These are phyloP conservation scores for Plenodomus biglobosus DNA, from an alignment of 2,329 filamentous ascomycete species.

Conservation along the genomic window DNA sequence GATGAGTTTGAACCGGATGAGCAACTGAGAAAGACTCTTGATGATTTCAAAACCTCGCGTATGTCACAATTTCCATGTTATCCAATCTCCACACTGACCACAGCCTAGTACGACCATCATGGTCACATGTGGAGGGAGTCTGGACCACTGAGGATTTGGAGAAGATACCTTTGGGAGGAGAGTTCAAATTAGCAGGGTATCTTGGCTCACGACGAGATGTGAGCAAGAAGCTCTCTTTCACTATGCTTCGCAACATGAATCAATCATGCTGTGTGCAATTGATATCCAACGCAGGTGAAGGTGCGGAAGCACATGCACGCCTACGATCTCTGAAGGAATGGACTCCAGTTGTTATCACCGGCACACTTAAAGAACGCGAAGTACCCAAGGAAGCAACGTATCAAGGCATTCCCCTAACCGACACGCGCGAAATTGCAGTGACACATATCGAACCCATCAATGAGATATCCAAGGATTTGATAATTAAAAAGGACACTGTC, in stretches of 20 bases:
- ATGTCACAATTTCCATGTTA: constrained; percentile 6
- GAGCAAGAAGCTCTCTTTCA: constrained; percentile 70
- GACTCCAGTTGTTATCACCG: constrained; percentile 58
- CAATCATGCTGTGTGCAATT: constrained; percentile 53
- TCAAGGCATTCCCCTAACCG: constrained; percentile 37
- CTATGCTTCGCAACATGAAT: constrained; percentile 55
- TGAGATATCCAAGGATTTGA: constrained; percentile 71
- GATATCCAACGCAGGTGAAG: constrained; percentile 48
- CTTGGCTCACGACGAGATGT: constrained; percentile 68
- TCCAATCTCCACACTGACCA: constrained; percentile 6
- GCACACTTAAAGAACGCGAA: constrained; percentile 50
- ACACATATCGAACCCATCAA: constrained; percentile 69
- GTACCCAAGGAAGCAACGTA: constrained; percentile 38
- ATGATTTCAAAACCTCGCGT: constrained; percentile 39
- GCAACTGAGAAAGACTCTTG: constrained; percentile 25
- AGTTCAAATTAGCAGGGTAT: constrained; percentile 58
- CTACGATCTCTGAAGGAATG: constrained; percentile 52
- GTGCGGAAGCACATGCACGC: constrained; percentile 34
- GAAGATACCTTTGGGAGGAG: constrained; percentile 3
- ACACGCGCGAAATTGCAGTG: constrained; percentile 61
- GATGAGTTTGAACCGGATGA: constrained; percentile 16
- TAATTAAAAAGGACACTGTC: constrained; percentile 71
- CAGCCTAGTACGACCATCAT: constrained; percentile 11
- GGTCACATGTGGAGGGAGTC: background rate
- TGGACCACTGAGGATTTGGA: background rate